Base-by-base conservation (phyloP, 306 rosid species). In the Rubus idaeus region DNA sequence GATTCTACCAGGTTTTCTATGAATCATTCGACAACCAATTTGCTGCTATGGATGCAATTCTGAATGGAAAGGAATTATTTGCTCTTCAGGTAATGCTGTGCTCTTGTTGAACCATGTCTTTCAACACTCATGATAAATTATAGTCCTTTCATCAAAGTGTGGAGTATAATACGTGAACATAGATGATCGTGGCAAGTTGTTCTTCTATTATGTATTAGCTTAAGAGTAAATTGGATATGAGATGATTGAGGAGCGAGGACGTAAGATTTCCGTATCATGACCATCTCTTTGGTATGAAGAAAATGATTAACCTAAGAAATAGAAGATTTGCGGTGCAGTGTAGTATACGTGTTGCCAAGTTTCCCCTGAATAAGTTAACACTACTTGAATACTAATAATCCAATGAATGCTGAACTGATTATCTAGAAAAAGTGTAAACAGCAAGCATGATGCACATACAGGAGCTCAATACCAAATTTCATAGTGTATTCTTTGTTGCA, bases 11-110 rank as follows among this genome's bases (percentile, higher is more conserved):
- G 83, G 87, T 78, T 77, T 92, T 96, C 80, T 96, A 91, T 81
- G 78, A 96, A 82, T 90, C 88, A 75, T 96, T 96, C 87, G 97
- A 88, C 61, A 97, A 93, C 77, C 94, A 91, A 72, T 88, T 86
- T 57, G 83, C 90, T 77, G 97, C 91, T 79, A 96, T 93, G 98
- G 88, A 85, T 80, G 89, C 94, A 52, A 93, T 92, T 87, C 83
- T 96, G 70, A 88, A 91, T 60, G 91, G 91, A 74, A 96, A 96
- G 84, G 94, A 93, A 83, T 81, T 86, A 73, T 93, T 96, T 86
- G 85, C 97, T 23, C 90, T 71, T 57, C 89, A 84, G 97, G 98
- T 95, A 85, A 75, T 84, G 73, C 63, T 46, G 74, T 81, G 79
- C 78, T 81, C 77, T 83, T 71, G 71, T 81, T 70, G 80, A 80